Conservation (phyloP, 306 rosid genomes). For the Sicyos edulis region DNA sequence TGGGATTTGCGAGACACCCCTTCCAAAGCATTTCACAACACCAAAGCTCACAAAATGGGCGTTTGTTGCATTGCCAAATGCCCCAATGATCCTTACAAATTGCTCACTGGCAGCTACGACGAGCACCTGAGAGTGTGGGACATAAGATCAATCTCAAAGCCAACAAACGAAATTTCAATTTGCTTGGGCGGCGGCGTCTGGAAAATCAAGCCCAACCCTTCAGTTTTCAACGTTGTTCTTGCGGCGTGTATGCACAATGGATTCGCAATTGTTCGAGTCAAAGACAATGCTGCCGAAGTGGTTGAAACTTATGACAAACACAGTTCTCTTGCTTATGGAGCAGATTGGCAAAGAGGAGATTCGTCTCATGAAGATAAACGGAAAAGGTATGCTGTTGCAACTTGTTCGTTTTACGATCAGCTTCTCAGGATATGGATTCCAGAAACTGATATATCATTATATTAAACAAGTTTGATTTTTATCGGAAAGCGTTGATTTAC, state of each 20-base stretch:
- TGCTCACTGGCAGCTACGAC: constrained; percentile 78
- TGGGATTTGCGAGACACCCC: constrained; percentile 82
- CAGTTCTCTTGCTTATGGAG: constrained; percentile 83
- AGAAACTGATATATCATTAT: constrained; percentile 28
- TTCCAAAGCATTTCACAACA: constrained; percentile 59
- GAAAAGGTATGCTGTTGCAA: constrained; percentile 52
- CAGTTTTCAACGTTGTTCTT: constrained; percentile 49
- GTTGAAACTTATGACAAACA: constrained; percentile 67
- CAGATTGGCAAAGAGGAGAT: constrained; percentile 69
- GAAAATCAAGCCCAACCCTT: constrained; percentile 80
- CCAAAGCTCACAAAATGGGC: constrained; percentile 77
- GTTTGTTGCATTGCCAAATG: constrained; percentile 71
- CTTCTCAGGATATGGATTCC: constrained; percentile 73
- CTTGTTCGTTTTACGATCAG: constrained; percentile 85
- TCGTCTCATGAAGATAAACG: constrained; percentile 25
- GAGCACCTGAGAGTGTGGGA: constrained; percentile 80
- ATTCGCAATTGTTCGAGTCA: constrained; percentile 52
- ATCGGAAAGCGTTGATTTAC: not conserved
- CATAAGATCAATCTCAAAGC: constrained; percentile 63
- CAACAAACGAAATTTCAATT: constrained; percentile 53
- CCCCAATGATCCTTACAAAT: constrained; percentile 46
- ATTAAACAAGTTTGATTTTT: not conserved
- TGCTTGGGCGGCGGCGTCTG: constrained; percentile 89
- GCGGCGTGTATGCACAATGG: constrained; percentile 99
- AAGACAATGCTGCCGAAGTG: constrained; percentile 44